A percentile compares a stretch with the other conserved stretches of the same genome.
Evolutionary conservation across 1,139 yeast species (phyloP).

Genomic region (Pichia terricola): DNA sequence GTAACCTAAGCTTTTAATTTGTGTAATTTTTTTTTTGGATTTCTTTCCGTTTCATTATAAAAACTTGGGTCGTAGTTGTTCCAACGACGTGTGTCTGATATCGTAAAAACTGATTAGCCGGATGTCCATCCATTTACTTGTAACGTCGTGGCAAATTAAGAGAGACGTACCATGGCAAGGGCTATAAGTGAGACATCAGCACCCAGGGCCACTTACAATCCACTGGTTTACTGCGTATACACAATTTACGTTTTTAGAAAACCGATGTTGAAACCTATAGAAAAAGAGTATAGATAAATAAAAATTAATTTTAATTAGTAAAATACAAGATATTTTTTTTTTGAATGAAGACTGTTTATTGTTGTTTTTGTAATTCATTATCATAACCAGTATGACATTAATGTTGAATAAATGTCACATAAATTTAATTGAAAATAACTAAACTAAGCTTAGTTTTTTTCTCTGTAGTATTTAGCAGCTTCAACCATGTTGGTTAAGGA

Average conservation of each 20-base stretch:
- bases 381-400: slow-evolving; percentile 37
- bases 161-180: no score
- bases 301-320: slow-evolving; percentile 6
- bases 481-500: slow-evolving; percentile 96
- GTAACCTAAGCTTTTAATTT: neutral
- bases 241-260: slow-evolving; percentile 3
- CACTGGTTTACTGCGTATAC: no score
- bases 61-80: neutral
- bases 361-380: slow-evolving; percentile 5
- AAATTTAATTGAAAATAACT: neutral
- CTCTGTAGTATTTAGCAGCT: slow-evolving; percentile 96
- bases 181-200: no score
- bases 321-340: slow-evolving; percentile 9
- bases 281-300: slow-evolving; percentile 16
- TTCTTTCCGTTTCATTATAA: no score
- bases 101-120: neutral
- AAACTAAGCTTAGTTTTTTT: slow-evolving; percentile 26
- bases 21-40: neutral
- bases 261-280: slow-evolving; percentile 30
- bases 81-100: neutral
- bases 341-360: neutral
- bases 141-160: no score
- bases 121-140: no score
- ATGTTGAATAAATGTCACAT: slow-evolving; percentile 57
- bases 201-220: no score